A percentile compares a stretch with the other conserved stretches of the same genome.
Conservation (phyloP, 371 early-diverging fungal genomes). For the Rhizomucor miehei region DNA sequence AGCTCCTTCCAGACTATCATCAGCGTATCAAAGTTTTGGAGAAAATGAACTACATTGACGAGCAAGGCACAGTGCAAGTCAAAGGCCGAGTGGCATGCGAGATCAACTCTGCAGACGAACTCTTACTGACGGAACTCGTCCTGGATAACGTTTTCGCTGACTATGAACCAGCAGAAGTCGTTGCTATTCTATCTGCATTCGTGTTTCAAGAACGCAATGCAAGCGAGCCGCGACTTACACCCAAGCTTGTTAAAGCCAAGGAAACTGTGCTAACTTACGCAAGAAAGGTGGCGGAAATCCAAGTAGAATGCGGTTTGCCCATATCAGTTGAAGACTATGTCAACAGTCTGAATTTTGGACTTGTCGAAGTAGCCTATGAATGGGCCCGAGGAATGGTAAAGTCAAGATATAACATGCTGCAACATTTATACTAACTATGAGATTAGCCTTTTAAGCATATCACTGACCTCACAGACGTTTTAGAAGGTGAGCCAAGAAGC, state of each 20-base stretch:
- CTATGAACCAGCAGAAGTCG: constrained; percentile 90
- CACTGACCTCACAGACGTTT: constrained; percentile 90
- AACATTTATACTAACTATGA: not conserved
- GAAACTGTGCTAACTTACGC: constrained; percentile 65
- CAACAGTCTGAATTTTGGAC: constrained; percentile 70
- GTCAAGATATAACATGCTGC: not conserved
- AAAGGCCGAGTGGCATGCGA: constrained; percentile 99
- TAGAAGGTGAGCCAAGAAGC: constrained; percentile 65
- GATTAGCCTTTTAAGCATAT: constrained; percentile 86
- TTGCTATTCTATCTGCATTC: constrained; percentile 94
- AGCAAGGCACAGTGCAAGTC: constrained; percentile 82
- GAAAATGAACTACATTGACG: constrained; percentile 77
- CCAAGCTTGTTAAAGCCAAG: constrained; percentile 59
- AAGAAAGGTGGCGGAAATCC: constrained; percentile 68
- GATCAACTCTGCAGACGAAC: constrained; percentile 94
- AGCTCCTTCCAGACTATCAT: constrained; percentile 90
- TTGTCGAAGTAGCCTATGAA: constrained; percentile 97
- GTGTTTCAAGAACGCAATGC: constrained; percentile 92
- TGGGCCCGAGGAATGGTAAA: constrained; percentile 93
- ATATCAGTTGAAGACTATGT: constrained; percentile 51
- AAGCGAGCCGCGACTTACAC: constrained; percentile 62
- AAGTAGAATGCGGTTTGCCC: constrained; percentile 70
- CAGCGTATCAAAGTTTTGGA: constrained; percentile 83
- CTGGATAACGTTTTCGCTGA: constrained; percentile 93
- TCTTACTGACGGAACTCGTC: constrained; percentile 97